Percentiles rank a stretch among this genome's conserved stretches.
phyloP scores from a whole-genome alignment of 805 yeast genomes.

The Wickerhamomyces bovis region DNA sequence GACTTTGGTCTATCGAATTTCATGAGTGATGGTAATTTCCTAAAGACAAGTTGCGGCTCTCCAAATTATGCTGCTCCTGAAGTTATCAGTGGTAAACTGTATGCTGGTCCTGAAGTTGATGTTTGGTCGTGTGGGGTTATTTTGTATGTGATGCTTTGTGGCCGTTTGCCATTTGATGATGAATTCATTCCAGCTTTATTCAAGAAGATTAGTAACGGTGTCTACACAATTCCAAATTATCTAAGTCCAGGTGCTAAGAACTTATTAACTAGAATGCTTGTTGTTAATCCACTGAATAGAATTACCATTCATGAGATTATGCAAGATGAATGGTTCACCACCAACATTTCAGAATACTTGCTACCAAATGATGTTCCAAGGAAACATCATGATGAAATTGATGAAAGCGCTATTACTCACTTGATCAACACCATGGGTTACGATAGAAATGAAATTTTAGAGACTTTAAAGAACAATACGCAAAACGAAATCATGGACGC shows the following conservation, averaged over 20 bases:
- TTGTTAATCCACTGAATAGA: slow-evolving; percentile 90
- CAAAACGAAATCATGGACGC: slow-evolving; percentile 81
- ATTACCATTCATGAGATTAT: slow-evolving; percentile 88
- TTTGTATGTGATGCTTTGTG: slow-evolving; percentile 91
- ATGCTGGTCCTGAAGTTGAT: slow-evolving; percentile 97
- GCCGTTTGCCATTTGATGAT: slow-evolving; percentile 92
- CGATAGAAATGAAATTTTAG: slow-evolving; percentile 74
- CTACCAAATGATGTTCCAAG: slow-evolving; percentile 42
- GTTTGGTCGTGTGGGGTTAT: slow-evolving; percentile 98
- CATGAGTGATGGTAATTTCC: slow-evolving; percentile 95
- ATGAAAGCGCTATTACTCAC: slow-evolving; percentile 70
- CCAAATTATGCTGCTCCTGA: slow-evolving; percentile 99
- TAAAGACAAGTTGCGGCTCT: slow-evolving; percentile 92
- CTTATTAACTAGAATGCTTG: slow-evolving; percentile 81
- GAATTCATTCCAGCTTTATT: slow-evolving; percentile 92
- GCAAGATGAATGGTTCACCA: slow-evolving; percentile 91
- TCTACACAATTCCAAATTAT: slow-evolving; percentile 83
- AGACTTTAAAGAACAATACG: slow-evolving; percentile 54
- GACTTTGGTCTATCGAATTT: slow-evolving; percentile 93
- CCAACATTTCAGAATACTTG: slow-evolving; percentile 73
- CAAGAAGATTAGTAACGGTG: slow-evolving; percentile 89
- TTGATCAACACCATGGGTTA: slow-evolving; percentile 84
- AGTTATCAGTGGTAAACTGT: slow-evolving; percentile 87
- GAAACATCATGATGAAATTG: slow-evolving; percentile 39
- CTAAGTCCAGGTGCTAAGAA: slow-evolving; percentile 81